These are phyloP conservation scores for Phytophthora colocasiae DNA, from an alignment of 352 stramenopile species.

Conservation along the genomic window DNA sequence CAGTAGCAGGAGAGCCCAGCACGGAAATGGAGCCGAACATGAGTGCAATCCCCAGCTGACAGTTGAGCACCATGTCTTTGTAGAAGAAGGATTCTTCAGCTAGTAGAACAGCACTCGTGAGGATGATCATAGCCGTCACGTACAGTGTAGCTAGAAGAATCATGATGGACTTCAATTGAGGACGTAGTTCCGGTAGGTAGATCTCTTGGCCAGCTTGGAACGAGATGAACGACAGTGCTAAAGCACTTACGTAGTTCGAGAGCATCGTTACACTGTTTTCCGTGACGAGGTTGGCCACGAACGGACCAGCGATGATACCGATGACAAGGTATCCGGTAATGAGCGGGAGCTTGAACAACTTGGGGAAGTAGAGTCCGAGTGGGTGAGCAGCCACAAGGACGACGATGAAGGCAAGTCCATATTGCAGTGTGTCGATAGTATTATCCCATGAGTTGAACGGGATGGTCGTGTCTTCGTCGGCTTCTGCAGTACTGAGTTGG, in stretches of 20 bases:
- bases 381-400: conserved; percentile 62
- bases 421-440: conserved; percentile 49
- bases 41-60: conserved; percentile 66
- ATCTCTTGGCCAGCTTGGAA: conserved; percentile 74
- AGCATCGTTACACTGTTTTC: conserved; percentile 53
- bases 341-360: conserved; percentile 61
- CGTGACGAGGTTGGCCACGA: conserved; percentile 59
- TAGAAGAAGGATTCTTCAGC: conserved; percentile 60
- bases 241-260: conserved; percentile 55
- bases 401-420: conserved; percentile 57
- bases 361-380: conserved; percentile 68
- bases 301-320: conserved; percentile 65
- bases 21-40: conserved; percentile 77
- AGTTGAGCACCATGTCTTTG: conserved; percentile 39
- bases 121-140: conserved; percentile 51
- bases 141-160: conserved; percentile 52
- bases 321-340: conserved; percentile 74
- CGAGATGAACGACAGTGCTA: conserved; percentile 77
- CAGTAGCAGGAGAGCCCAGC: conserved; percentile 64
- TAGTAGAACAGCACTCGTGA: conserved; percentile 47
- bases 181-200: conserved; percentile 60
- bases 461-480: conserved; percentile 29
- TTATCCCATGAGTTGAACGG: conserved; percentile 48
- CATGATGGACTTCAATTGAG: conserved; percentile 66
- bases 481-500: conserved; percentile 12